Evolutionary conservation across 2,329 filamentous ascomycete species (phyloP).

Genomic region (Hymenoscyphus albidus): DNA sequence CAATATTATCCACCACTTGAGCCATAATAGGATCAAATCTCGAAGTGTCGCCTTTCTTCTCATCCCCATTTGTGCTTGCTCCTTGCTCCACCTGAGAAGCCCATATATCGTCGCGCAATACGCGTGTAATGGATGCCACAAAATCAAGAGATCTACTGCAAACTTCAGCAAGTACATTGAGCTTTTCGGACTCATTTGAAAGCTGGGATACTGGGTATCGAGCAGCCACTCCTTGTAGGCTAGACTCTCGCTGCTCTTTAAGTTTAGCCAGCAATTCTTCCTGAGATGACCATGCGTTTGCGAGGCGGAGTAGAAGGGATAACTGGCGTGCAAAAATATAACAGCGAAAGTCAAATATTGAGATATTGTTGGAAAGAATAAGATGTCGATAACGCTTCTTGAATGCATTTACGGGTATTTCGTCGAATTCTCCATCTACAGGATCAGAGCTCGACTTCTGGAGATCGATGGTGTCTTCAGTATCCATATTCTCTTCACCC

Average conservation of each 20-base stretch:
- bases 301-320: constrained; percentile 73
- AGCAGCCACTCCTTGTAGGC: constrained; percentile 55
- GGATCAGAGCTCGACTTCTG: constrained; percentile 41
- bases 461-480: constrained; percentile 46
- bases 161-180: constrained; percentile 78
- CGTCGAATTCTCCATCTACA: constrained; percentile 42
- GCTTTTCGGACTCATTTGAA: constrained; percentile 64
- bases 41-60: constrained; percentile 31
- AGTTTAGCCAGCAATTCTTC: constrained; percentile 61
- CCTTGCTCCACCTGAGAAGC: constrained; percentile 46
- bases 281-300: constrained; percentile 64
- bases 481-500: constrained; percentile 34
- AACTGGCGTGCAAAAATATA: constrained; percentile 93
- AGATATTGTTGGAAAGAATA: constrained; percentile 92
- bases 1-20: constrained; percentile 66
- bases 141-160: constrained; percentile 81
- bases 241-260: constrained; percentile 57
- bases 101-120: constrained; percentile 74
- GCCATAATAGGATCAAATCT: constrained; percentile 38
- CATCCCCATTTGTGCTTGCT: constrained; percentile 29
- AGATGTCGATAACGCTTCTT: constrained; percentile 85
- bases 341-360: constrained; percentile 88
- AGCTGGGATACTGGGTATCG: constrained; percentile 44
- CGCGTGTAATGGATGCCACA: constrained; percentile 72
- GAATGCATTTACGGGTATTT: constrained; percentile 58